Conservation (phyloP, 2,329 filamentous ascomycete genomes). For the Pseudogymnoascus sp. region DNA sequence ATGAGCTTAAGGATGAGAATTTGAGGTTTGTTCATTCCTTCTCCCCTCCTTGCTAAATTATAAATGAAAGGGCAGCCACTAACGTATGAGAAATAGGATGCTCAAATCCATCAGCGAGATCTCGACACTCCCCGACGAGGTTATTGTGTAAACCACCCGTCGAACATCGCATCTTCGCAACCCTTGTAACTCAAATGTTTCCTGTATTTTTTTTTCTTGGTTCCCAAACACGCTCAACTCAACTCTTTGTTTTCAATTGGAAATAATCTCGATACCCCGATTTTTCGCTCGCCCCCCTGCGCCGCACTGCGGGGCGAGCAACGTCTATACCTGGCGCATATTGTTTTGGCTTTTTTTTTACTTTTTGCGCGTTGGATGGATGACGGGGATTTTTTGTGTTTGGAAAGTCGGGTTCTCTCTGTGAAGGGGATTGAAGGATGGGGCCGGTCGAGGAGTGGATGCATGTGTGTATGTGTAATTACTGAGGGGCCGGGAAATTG, state of each 20-base stretch:
- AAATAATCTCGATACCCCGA: not conserved
- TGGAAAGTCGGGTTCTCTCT: not conserved
- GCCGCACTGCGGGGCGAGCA: not conserved
- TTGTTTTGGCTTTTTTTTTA: not conserved
- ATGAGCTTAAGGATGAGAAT: constrained; percentile 49
- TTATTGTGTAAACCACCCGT: not conserved
- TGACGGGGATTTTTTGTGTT: not conserved
- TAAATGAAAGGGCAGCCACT: not conserved
- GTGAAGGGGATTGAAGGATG: not conserved
- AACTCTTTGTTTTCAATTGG: not conserved
- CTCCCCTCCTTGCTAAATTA: no score
- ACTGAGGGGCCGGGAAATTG: not conserved
- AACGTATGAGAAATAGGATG: constrained; percentile 23
- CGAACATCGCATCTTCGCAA: not conserved
- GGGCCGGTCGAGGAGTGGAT: constrained; percentile 4
- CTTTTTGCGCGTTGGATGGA: not conserved
- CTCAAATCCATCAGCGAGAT: constrained; percentile 31
- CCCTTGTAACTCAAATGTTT: constrained; percentile 4
- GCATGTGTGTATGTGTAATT: constrained; percentile 5
- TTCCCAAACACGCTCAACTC: constrained; percentile 15
- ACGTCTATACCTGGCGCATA: constrained; percentile 1
- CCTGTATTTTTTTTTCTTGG: constrained; percentile 8
- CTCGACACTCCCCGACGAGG: constrained; percentile 3
- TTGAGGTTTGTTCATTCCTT: constrained; percentile 31
- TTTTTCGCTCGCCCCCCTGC: no score